Percentiles rank a stretch among this genome's conserved stretches.
Conservation (phyloP, 352 stramenopile genomes). For the Pythium phragmiticola region DNA sequence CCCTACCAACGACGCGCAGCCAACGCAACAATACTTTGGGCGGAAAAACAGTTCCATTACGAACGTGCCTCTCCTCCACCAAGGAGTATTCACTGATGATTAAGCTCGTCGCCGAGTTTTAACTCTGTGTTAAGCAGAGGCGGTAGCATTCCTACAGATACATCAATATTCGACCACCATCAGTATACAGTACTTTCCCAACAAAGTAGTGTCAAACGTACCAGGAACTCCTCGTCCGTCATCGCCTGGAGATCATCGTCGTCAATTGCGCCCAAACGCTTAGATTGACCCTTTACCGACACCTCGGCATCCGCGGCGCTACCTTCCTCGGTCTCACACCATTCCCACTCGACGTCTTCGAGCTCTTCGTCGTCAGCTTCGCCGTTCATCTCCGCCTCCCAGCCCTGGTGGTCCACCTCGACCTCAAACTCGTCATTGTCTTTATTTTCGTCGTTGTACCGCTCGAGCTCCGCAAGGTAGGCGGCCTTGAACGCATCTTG, state of each 20-base stretch:
- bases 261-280: slow-evolving; percentile 64
- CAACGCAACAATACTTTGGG: slow-evolving; percentile 30
- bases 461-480: slow-evolving; percentile 81
- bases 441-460: slow-evolving; percentile 85
- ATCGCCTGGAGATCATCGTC: slow-evolving; percentile 83
- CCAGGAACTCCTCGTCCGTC: slow-evolving; percentile 85
- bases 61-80: slow-evolving; percentile 43
- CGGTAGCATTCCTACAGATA: slow-evolving; percentile 64
- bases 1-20: not conserved
- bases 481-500: slow-evolving; percentile 82
- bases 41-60: slow-evolving; percentile 64
- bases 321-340: slow-evolving; percentile 64
- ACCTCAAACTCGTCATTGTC: slow-evolving; percentile 78
- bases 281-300: slow-evolving; percentile 62
- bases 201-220: slow-evolving; percentile 26
- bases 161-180: slow-evolving; percentile 3
- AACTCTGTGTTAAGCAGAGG: slow-evolving; percentile 43
- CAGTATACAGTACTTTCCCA: not conserved
- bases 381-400: slow-evolving; percentile 82
- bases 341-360: slow-evolving; percentile 85
- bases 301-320: slow-evolving; percentile 47
- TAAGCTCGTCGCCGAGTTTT: slow-evolving; percentile 6
- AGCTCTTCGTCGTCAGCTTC: slow-evolving; percentile 75
- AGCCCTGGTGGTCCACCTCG: slow-evolving; percentile 78
- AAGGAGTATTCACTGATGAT: slow-evolving; percentile 67